These are phyloP conservation scores for Thalassiosira sp. DNA, from an alignment of 352 stramenopile genomes.

Conservation along the genomic window DNA sequence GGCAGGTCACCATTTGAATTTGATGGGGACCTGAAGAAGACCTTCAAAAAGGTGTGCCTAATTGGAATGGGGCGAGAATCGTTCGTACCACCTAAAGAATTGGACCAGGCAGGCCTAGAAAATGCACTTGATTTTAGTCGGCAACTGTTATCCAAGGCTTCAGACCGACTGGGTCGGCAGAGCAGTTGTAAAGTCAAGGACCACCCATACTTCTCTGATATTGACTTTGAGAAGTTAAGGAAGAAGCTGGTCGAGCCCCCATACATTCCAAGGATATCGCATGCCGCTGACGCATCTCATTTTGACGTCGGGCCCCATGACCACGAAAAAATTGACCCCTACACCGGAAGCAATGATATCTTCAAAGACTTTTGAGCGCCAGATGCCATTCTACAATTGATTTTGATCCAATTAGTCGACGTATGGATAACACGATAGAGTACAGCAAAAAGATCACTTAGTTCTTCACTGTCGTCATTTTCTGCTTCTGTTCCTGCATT, in stretches of 20 bases:
- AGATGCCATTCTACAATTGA: too few relatives aligned
- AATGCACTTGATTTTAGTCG: constrained; percentile 35
- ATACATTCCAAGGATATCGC: constrained; percentile 46
- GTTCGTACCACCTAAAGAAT: constrained; percentile 35
- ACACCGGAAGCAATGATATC: constrained; percentile 11
- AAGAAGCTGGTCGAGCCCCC: constrained; percentile 46
- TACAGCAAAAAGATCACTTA: too few relatives aligned
- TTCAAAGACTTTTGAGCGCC: constrained; percentile 23
- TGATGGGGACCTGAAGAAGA: constrained; percentile 60
- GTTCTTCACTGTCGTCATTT: neutral
- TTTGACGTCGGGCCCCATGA: constrained; percentile 31
- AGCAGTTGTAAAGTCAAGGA: constrained; percentile 33
- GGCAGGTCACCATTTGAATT: constrained; percentile 57
- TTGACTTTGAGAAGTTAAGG: constrained; percentile 41
- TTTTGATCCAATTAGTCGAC: neutral
- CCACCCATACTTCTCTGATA: constrained; percentile 42
- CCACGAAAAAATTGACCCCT: constrained; percentile 21
- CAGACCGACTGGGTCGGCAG: constrained; percentile 29
- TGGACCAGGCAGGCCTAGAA: constrained; percentile 38
- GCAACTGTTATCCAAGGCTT: constrained; percentile 34
- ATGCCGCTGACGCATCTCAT: constrained; percentile 35
- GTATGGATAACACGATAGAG: too few relatives aligned
- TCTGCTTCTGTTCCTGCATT: neutral
- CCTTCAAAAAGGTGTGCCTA: constrained; percentile 54
- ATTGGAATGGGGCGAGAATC: constrained; percentile 57